Evolutionary conservation across 2,329 filamentous ascomycete species (phyloP).

Genomic region (Hypoxylon sp.): DNA sequence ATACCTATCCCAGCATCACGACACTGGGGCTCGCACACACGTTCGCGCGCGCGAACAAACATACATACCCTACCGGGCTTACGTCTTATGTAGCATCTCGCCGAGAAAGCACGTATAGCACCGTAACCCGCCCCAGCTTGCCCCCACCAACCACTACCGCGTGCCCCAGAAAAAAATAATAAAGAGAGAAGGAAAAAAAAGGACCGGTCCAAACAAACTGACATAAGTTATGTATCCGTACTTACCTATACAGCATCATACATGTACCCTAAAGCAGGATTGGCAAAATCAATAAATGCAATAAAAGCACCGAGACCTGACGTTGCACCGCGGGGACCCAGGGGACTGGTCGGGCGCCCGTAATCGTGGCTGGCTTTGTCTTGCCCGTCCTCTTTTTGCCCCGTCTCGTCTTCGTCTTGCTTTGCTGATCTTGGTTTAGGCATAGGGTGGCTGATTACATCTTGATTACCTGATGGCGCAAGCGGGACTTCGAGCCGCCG

Average conservation of each 20-base stretch:
- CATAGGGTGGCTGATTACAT: conserved; percentile 29
- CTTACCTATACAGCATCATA: conserved; percentile 1
- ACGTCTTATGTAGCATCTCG: conserved; percentile 40
- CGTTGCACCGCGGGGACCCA: conserved; percentile 45
- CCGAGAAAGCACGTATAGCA: conserved; percentile 22
- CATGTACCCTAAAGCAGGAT: background rate
- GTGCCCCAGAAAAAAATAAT: conserved; percentile 20
- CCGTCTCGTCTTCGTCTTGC: background rate
- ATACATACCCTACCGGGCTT: conserved; percentile 27
- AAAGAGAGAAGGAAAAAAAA: conserved; percentile 8
- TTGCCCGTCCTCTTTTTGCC: too few relatives aligned
- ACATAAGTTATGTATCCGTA: background rate
- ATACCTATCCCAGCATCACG: conserved; percentile 18
- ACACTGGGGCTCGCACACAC: conserved; percentile 8
- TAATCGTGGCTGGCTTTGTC: background rate
- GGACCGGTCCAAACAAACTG: conserved; percentile 9
- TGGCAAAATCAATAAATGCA: conserved; percentile 22
- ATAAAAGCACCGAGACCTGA: conserved; percentile 15
- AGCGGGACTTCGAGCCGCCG: conserved; percentile 46
- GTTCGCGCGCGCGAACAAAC: conserved; percentile 1
- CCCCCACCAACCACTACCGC: conserved; percentile 35
- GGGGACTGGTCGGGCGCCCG: conserved; percentile 35
- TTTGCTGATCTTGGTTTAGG: background rate
- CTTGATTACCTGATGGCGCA: conserved; percentile 29
- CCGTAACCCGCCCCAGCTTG: conserved; percentile 1